phyloP scores from a whole-genome alignment of 768 basidiomycete species.

The Psilocybe sp. region DNA sequence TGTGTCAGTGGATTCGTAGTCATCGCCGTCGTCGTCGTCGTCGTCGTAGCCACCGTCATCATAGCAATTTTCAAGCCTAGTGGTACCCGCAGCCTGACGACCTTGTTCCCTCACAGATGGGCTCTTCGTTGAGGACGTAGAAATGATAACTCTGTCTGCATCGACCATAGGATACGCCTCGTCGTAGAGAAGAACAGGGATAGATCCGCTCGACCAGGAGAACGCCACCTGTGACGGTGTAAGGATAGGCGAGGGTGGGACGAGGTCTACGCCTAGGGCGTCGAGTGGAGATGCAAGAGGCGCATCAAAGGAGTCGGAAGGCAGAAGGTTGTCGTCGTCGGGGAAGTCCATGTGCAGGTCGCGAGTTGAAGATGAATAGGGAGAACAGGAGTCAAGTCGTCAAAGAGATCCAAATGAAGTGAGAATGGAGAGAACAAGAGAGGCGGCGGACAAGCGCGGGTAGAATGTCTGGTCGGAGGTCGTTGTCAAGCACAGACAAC shows the following conservation, averaged over 20 bases:
- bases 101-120: neutral
- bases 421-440: too few species aligned
- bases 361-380: too few species aligned
- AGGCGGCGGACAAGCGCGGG: too few species aligned
- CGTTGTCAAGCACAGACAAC: too few species aligned
- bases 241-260: slow-evolving; percentile 46
- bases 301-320: neutral
- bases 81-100: neutral
- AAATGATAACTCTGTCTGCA: neutral
- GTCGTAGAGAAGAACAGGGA: slow-evolving; percentile 49
- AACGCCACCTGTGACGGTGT: slow-evolving; percentile 32
- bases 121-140: neutral
- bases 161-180: slow-evolving; percentile 12
- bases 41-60: too few species aligned
- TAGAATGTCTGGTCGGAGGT: too few species aligned
- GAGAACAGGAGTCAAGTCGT: too few species aligned
- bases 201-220: slow-evolving; percentile 43
- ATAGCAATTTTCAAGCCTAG: neutral
- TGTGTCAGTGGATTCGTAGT: too few species aligned
- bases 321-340: too few species aligned
- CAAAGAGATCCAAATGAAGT: too few species aligned
- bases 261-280: slow-evolving; percentile 29
- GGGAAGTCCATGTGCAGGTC: too few species aligned
- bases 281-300: slow-evolving; percentile 41
- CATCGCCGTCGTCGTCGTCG: too few species aligned